Percentiles rank a stretch among this genome's conserved stretches.
Evolutionary conservation across 2,329 filamentous ascomycete genomes (phyloP).

Genomic region (Botryotinia narcissicola): DNA sequence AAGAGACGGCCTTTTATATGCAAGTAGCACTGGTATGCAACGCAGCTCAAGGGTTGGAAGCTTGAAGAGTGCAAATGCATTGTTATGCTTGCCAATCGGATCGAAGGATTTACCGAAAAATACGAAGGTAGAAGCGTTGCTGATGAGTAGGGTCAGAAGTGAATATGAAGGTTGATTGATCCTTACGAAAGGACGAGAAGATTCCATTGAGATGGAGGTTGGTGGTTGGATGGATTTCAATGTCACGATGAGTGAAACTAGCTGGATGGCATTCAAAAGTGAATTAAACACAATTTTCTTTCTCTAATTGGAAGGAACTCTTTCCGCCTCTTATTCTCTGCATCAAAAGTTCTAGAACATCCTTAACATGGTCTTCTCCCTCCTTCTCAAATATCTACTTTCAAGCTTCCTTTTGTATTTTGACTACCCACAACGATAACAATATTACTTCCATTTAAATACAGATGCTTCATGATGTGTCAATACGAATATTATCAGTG

Average conservation of each 20-base stretch:
- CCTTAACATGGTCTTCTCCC: not conserved
- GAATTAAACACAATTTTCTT: not conserved
- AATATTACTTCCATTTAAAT: not conserved
- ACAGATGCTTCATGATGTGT: conserved; percentile 19
- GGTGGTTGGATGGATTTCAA: not conserved
- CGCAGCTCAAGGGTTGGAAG: conserved; percentile 88
- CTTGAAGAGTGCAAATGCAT: conserved; percentile 80
- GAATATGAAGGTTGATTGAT: conserved; percentile 26
- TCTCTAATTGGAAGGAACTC: not conserved
- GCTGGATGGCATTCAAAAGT: not conserved
- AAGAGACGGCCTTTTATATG: conserved; percentile 66
- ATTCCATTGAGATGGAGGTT: not conserved
- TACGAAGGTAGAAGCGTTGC: conserved; percentile 68
- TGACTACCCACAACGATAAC: not conserved
- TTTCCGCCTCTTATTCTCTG: not conserved
- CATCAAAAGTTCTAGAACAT: not conserved
- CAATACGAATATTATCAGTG: conserved; percentile 20
- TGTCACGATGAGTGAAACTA: not conserved
- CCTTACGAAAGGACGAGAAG: not conserved
- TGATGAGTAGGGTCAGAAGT: conserved; percentile 59
- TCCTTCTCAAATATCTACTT: not conserved
- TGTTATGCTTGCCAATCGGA: conserved; percentile 71
- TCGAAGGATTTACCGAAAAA: conserved; percentile 67
- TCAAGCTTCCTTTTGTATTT: not conserved
- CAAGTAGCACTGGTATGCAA: conserved; percentile 83